Evolutionary conservation across 2,329 filamentous ascomycete species (phyloP), one percentile per base, ranked within the genome.

Genomic region (Plectosphaerella sp.): DNA sequence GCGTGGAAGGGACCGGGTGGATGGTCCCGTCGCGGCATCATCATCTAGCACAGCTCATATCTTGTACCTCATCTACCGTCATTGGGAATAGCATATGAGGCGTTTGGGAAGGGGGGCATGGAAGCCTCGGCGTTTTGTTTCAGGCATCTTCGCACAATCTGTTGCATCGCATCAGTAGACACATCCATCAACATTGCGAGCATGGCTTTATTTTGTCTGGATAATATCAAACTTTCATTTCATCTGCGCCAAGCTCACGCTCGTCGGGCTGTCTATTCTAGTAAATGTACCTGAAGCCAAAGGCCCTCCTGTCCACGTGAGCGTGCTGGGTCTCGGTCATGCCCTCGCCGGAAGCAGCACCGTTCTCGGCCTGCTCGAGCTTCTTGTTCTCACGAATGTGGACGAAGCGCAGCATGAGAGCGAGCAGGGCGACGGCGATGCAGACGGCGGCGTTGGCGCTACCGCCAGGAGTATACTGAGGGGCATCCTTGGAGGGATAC

Each of bases 1-100:
- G 91, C 91, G 7, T 97, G 91, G 92, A 87, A 87, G 67, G 89
- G 89, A 2, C 80, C 72, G 52, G 78, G 79, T 20, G 88, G 89
- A 0, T 97, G 92, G 92, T 79, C 78, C 56, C 79, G 80, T 62
- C 80, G 89, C 53, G 89, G 89, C 0, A 84, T 97, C 65, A 80
- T 90, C 16, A 80, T 84, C 48, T 79, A 67, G 55, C 25, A 14
- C 43, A 46, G 16, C 37, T 8, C 10, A 14, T n/a, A 5, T 41
- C 15, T 11, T 41, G 15, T 16, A 16, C 37, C n/a, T 41, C 37
- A 16, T 41, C 7, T 41, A 14, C 15, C 37, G 15, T 33, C 28
- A 33, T 33, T 33, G 28, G 28, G 28, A 33, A 10, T 12, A 33
- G 28, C 28, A 33, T 33, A 33, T 33, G 8, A 3, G 28, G 28